phyloP scores from a whole-genome alignment of 345 rosid genomes.

The Rhodamnia argentea region DNA sequence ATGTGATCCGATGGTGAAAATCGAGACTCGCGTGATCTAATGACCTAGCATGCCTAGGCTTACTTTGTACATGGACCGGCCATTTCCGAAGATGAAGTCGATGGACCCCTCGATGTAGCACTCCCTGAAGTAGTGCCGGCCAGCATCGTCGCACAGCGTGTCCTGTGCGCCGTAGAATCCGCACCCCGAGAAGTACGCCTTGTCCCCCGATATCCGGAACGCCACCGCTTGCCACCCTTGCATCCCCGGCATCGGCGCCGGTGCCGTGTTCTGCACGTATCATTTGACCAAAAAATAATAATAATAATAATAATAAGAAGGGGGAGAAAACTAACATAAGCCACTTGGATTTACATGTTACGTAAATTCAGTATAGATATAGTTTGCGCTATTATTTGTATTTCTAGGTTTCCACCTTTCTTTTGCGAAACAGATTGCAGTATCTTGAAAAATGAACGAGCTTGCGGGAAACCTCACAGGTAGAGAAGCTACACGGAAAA shows the following conservation, averaged over 20 bases:
- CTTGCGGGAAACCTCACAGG: no score
- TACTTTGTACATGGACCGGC: conserved; percentile 91
- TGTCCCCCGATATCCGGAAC: conserved; percentile 84
- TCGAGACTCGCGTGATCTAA: neutral
- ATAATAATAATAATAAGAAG: neutral
- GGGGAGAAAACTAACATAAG: neutral
- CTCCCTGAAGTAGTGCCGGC: conserved; percentile 85
- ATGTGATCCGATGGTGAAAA: fast-evolving
- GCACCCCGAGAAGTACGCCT: conserved; percentile 80
- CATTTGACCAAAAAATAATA: neutral
- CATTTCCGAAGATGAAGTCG: conserved; percentile 93
- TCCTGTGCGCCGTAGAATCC: conserved; percentile 96
- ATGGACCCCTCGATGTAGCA: conserved; percentile 93
- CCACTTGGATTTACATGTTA: neutral
- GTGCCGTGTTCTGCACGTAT: conserved; percentile 64
- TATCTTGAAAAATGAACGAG: neutral
- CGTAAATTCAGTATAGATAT: neutral
- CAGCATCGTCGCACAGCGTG: conserved; percentile 90
- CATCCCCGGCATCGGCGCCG: conserved; percentile 93
- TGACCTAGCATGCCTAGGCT: no score
- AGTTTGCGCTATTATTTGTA: neutral
- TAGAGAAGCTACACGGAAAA: no score
- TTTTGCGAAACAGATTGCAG: neutral
- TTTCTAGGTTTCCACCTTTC: neutral
- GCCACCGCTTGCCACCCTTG: conserved; percentile 96